Evolutionary conservation across 495 filamentous ascomycete species (phyloP).

Genomic region (Glutinoglossum americanum): DNA sequence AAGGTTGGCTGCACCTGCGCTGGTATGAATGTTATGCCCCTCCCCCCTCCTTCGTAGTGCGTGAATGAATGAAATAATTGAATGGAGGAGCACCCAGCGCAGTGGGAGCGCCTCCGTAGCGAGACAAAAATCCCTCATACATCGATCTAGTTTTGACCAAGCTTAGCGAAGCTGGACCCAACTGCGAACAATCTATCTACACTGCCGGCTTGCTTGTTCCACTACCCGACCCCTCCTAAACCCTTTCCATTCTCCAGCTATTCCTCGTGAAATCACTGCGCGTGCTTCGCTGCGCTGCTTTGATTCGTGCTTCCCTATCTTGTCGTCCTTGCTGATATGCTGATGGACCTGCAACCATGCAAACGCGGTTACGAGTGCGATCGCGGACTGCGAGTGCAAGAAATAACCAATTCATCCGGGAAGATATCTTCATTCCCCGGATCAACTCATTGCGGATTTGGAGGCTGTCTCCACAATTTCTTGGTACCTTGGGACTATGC

Average conservation of each 20-base stretch:
- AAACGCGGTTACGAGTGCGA: background rate
- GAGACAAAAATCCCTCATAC: conserved; percentile 1
- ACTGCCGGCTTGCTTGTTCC: background rate
- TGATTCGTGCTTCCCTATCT: background rate
- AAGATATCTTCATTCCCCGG: background rate
- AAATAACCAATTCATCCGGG: background rate
- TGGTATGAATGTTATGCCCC: too few species aligned
- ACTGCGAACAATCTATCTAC: background rate
- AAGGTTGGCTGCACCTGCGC: too few species aligned
- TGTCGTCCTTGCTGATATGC: background rate
- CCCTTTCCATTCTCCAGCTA: background rate
- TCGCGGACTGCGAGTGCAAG: background rate
- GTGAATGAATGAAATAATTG: too few species aligned
- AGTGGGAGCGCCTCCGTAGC: too few species aligned
- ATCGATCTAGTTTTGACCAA: background rate
- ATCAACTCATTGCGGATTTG: background rate
- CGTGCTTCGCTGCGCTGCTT: background rate
- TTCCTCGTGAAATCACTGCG: background rate
- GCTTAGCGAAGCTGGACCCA: background rate
- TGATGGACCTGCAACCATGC: background rate
- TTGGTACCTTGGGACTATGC: background rate
- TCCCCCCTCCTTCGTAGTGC: too few species aligned
- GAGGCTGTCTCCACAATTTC: background rate
- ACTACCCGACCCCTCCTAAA: background rate
- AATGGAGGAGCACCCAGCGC: too few species aligned